A percentile compares a stretch with the other conserved stretches of the same genome.
These are phyloP conservation scores for Eragrostis curvula DNA, from an alignment of 176 grass and related monocot genomes.

Conservation along the genomic window DNA sequence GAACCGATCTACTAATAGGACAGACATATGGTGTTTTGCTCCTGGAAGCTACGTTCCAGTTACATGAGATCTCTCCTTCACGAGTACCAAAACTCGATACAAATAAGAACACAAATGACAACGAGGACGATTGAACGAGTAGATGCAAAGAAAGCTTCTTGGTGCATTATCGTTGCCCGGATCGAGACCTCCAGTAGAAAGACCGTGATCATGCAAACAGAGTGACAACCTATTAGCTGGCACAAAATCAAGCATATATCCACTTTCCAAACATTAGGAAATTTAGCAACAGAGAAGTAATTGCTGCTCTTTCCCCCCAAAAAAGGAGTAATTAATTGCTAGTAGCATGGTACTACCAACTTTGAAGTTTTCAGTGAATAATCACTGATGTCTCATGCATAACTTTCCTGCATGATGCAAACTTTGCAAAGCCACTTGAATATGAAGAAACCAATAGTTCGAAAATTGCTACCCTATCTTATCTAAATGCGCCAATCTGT, in stretches of 20 bases:
- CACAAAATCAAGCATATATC: too few relatives aligned
- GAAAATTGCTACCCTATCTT: not conserved
- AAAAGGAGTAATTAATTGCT: too few relatives aligned
- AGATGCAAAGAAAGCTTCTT: too few relatives aligned
- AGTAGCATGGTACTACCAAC: too few relatives aligned
- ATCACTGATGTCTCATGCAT: not conserved
- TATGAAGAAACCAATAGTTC: not conserved
- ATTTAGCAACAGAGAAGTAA: too few relatives aligned
- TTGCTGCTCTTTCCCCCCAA: too few relatives aligned
- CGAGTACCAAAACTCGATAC: not conserved
- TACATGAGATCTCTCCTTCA: not conserved
- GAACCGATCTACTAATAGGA: not conserved
- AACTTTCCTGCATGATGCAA: not conserved
- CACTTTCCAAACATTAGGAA: not conserved
- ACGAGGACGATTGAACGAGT: too few relatives aligned
- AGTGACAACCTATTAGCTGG: too few relatives aligned
- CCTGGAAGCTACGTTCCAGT: conserved; percentile 4
- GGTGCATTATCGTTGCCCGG: too few relatives aligned
- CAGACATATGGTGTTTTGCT: conserved; percentile 8
- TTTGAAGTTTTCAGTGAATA: too few relatives aligned
- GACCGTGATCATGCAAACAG: too few relatives aligned
- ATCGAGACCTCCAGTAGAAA: too few relatives aligned
- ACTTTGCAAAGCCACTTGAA: not conserved
- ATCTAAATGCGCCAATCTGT: conserved; percentile 6
- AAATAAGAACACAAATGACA: not conserved